A percentile compares a stretch with the other conserved stretches of the same genome.
These are phyloP conservation scores for Neurospora terricola DNA, from an alignment of 495 filamentous ascomycete genomes.

Conservation along the genomic window DNA sequence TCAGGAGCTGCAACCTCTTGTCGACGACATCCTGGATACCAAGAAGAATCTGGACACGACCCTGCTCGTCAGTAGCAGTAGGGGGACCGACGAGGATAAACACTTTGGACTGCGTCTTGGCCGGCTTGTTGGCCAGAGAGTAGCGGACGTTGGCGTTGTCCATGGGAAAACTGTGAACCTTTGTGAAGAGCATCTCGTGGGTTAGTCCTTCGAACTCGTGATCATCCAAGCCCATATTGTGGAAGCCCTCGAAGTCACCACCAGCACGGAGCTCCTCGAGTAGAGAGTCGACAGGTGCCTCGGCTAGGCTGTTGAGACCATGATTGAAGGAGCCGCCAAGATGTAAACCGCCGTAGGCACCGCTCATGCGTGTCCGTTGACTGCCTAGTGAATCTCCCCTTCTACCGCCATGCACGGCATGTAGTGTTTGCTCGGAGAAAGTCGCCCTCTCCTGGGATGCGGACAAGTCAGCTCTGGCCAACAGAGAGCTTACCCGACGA, in stretches of 20 bases:
- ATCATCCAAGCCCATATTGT: constrained; percentile 62
- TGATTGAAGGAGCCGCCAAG: constrained; percentile 30
- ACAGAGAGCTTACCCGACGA: constrained; percentile 80
- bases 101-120: constrained; percentile 44
- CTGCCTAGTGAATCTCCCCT: constrained; percentile 65
- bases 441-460: constrained; percentile 61
- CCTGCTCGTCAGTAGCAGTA: constrained; percentile 39
- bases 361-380: constrained; percentile 51
- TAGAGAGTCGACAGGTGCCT: constrained; percentile 60
- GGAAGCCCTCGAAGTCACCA: constrained; percentile 56
- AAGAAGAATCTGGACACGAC: constrained; percentile 46
- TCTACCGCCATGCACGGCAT: constrained; percentile 37
- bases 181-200: constrained; percentile 63
- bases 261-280: constrained; percentile 56
- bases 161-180: constrained; percentile 59
- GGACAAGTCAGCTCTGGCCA: constrained; percentile 84
- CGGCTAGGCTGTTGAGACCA: constrained; percentile 42
- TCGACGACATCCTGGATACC: constrained; percentile 60
- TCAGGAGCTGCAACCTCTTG: constrained; percentile 56
- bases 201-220: constrained; percentile 56
- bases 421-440: constrained; percentile 59
- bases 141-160: constrained; percentile 51
- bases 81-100: constrained; percentile 55
- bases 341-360: constrained; percentile 31
- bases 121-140: constrained; percentile 37